Evolutionary conservation across 1,284 basidiomycete genomes (phyloP), one percentile per base, ranked within the genome.

Genomic region (Inonotus obliquus): DNA sequence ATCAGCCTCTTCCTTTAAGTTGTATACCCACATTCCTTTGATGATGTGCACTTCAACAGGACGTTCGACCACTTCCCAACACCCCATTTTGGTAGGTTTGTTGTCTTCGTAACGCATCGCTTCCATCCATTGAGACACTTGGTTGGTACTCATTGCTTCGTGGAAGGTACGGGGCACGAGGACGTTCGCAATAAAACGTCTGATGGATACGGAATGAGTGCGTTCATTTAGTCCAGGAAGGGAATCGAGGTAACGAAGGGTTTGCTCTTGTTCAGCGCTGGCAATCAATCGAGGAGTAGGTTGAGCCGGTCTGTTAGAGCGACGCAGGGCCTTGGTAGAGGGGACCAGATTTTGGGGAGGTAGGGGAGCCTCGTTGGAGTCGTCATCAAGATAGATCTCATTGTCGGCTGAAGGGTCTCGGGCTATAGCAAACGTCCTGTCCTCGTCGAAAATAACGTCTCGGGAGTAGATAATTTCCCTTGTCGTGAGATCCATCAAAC

Each of bases 1-100:
- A 21, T 66, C 57, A 23, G 55, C 63, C 35, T 67, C 64, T n/a
- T 52, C 35, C 57, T 72, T 72, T 3, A 54, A 52, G 23, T 60
- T 61, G 54, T 66, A 68, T 2, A 70, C 69, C 67, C 66, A 70
- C 39, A 65, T 62, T 1, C 58, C 58, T 14, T 52, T 25, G 3
- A 59, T 52, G 48, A 59, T 25, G 21, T 54, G 48, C 3, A 10
- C 39, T 9, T 41, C 17, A 1, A 2, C 1, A 19, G 38, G 32
- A n/a, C 58, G 10, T 4, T 52, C 49, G 6, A 52, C 17, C 4
- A 53, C 27, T 1, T 25, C 25, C 48, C 48, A 59, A 13, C 35
- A 37, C 14, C 45, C 21, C 35, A 44, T 38, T 23, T 53, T 23
- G 37, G 35, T 39, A 25, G 53, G 51, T 29, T 59, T 59, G 10